These are phyloP conservation scores for Diaporthe eres DNA, from an alignment of 2,329 filamentous ascomycete genomes.

Conservation along the genomic window DNA sequence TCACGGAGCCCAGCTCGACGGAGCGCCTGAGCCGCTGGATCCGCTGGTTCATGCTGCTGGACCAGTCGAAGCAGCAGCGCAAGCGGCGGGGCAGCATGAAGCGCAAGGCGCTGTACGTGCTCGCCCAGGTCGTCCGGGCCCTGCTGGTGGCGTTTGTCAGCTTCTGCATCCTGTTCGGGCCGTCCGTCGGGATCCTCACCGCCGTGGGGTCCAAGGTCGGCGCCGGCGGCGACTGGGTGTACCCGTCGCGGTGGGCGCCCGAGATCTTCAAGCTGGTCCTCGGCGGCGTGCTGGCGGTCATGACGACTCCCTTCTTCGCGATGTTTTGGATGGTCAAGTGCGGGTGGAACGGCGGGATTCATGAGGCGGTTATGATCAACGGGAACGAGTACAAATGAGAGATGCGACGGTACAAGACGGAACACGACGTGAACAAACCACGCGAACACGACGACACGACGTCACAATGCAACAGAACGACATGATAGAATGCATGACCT, in stretches of 20 bases:
- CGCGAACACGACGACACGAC: constrained; percentile 8
- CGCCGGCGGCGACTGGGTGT: constrained; percentile 60
- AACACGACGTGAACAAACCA: not conserved
- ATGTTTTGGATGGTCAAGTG: constrained; percentile 65
- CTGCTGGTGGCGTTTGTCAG: constrained; percentile 54
- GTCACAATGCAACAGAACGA: constrained; percentile 8
- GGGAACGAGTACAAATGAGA: constrained; percentile 43
- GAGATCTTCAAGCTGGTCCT: constrained; percentile 65
- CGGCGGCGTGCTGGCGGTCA: constrained; percentile 60
- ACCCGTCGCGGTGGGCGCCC: constrained; percentile 59
- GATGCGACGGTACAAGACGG: not conserved
- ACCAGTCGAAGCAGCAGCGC: constrained; percentile 46
- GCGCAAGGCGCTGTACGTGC: constrained; percentile 53
- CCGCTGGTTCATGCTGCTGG: constrained; percentile 62
- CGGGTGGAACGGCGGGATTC: constrained; percentile 54
- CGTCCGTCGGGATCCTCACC: constrained; percentile 59
- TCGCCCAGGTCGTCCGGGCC: constrained; percentile 54
- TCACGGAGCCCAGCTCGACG: constrained; percentile 51
- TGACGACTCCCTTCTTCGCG: constrained; percentile 64
- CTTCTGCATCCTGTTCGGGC: constrained; percentile 61
- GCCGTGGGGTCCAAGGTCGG: constrained; percentile 51
- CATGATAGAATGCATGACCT: not conserved
- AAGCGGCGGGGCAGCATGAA: constrained; percentile 47
- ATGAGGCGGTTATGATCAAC: constrained; percentile 48
- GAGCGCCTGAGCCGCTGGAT: constrained; percentile 43